phyloP scores from a whole-genome alignment of 768 basidiomycete genomes.

The Mycena vulgaris region DNA sequence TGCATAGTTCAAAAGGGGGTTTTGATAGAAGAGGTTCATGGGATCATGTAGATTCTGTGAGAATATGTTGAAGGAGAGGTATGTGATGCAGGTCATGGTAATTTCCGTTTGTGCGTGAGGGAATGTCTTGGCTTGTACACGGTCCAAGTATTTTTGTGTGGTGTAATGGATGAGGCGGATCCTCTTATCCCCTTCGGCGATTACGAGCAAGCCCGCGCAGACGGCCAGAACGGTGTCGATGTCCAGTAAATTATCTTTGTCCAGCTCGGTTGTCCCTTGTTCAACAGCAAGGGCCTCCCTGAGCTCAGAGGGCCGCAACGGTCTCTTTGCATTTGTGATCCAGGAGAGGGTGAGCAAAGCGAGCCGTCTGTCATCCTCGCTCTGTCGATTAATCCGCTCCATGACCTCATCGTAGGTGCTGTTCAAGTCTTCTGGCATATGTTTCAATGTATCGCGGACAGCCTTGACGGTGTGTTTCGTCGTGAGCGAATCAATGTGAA shows the following conservation, averaged over 20 bases:
- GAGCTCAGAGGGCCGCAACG: no score
- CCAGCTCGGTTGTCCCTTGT: background rate
- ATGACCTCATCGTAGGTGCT: no score
- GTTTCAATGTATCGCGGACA: background rate
- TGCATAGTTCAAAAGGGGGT: background rate
- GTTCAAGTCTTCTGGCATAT: background rate
- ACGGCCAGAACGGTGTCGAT: no score
- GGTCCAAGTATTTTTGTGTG: background rate
- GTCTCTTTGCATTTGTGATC: no score
- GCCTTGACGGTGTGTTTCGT: slow-evolving; percentile 1
- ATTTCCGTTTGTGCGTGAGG: background rate
- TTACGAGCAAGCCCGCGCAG: background rate
- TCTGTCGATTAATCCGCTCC: no score
- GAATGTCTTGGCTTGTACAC: background rate
- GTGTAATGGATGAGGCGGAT: slow-evolving; percentile 23
- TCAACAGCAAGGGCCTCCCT: slow-evolving; percentile 10
- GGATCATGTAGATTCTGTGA: background rate
- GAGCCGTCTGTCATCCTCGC: no score
- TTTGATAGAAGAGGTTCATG: background rate
- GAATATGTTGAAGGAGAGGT: background rate
- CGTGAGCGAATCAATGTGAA: slow-evolving; percentile 6
- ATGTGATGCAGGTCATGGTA: slow-evolving; percentile 1
- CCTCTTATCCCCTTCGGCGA: background rate
- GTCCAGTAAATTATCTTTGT: no score
- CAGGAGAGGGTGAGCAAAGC: no score